A percentile compares a stretch with the other conserved stretches of the same genome.
These are phyloP conservation scores for Claviceps spartinae DNA, from an alignment of 2,329 filamentous ascomycete genomes.

Conservation along the genomic window DNA sequence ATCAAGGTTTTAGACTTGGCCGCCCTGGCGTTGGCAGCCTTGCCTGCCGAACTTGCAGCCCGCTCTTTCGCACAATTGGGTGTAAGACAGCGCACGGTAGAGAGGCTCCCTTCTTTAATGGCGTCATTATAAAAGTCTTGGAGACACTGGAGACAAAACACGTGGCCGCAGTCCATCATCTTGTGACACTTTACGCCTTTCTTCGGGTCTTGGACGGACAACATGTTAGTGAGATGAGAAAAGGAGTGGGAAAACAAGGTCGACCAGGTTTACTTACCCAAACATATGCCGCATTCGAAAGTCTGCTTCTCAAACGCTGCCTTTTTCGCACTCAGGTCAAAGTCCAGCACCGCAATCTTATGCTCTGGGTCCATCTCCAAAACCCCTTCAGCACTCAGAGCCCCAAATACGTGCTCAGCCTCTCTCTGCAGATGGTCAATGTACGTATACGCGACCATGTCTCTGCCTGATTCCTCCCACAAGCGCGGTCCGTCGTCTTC, in stretches of 20 bases:
- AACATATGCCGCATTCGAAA: slow-evolving; percentile 76
- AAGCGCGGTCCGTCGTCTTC: slow-evolving; percentile 35
- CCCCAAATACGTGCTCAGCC: slow-evolving; percentile 46
- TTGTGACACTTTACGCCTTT: slow-evolving; percentile 72
- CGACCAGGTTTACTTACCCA: slow-evolving; percentile 32
- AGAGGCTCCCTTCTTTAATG: slow-evolving; percentile 73
- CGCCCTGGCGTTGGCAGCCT: slow-evolving; percentile 15
- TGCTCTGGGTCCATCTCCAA: slow-evolving; percentile 41
- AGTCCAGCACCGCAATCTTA: slow-evolving; percentile 63
- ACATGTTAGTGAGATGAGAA: background rate
- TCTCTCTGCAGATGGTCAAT: slow-evolving; percentile 49
- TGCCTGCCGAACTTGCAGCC: slow-evolving; percentile 11
- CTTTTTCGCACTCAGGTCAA: slow-evolving; percentile 60
- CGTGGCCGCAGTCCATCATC: slow-evolving; percentile 72
- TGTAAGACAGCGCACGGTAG: slow-evolving; percentile 64
- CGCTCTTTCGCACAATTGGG: slow-evolving; percentile 63
- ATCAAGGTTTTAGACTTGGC: slow-evolving; percentile 53
- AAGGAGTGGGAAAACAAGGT: background rate
- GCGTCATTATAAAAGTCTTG: slow-evolving; percentile 82
- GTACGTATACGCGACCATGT: slow-evolving; percentile 46
- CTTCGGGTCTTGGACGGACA: slow-evolving; percentile 54
- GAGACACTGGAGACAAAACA: slow-evolving; percentile 81
- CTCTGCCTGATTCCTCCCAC: slow-evolving; percentile 49
- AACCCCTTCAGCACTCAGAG: slow-evolving; percentile 32
- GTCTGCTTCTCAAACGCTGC: slow-evolving; percentile 70